Percentiles rank a stretch among this genome's conserved stretches.
Evolutionary conservation across 768 basidiomycete genomes (phyloP).

Genomic region (Amylocystis lapponica): DNA sequence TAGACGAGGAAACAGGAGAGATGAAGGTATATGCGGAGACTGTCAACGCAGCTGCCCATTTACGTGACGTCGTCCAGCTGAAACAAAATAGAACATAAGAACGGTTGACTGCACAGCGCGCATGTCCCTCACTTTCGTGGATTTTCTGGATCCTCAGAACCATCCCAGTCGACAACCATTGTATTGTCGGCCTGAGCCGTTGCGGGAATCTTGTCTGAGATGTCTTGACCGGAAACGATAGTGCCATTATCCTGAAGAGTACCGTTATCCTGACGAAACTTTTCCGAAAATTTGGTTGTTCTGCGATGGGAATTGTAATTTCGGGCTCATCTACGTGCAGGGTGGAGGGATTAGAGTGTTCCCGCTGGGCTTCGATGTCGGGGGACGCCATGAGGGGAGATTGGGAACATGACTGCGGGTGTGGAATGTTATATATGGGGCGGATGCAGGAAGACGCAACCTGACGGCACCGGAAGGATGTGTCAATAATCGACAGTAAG

Average conservation of each 20-base stretch:
- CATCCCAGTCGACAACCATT: slow-evolving; percentile 30
- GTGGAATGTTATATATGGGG: too few relatives aligned
- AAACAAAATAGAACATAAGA: not conserved
- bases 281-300: too few relatives aligned
- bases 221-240: not conserved
- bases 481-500: too few relatives aligned
- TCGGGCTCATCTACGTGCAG: too few relatives aligned
- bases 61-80: slow-evolving; percentile 53
- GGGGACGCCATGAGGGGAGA: too few relatives aligned
- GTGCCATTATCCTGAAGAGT: not conserved
- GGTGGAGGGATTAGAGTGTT: too few relatives aligned
- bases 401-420: too few relatives aligned
- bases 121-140: slow-evolving; percentile 29
- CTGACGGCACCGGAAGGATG: too few relatives aligned
- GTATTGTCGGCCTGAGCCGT: slow-evolving; percentile 4
- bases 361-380: too few relatives aligned
- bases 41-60: slow-evolving; percentile 41
- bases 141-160: slow-evolving; percentile 30
- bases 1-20: slow-evolving; percentile 58
- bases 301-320: too few relatives aligned
- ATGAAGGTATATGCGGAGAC: slow-evolving; percentile 23
- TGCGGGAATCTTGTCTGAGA: slow-evolving; percentile 3
- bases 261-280: too few relatives aligned
- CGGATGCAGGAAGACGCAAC: too few relatives aligned
- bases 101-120: not conserved